Percentiles rank a stretch among this genome's conserved stretches.
phyloP scores from a whole-genome alignment of 2,329 filamentous ascomycete species.

The Cladophialophora bantiana region DNA sequence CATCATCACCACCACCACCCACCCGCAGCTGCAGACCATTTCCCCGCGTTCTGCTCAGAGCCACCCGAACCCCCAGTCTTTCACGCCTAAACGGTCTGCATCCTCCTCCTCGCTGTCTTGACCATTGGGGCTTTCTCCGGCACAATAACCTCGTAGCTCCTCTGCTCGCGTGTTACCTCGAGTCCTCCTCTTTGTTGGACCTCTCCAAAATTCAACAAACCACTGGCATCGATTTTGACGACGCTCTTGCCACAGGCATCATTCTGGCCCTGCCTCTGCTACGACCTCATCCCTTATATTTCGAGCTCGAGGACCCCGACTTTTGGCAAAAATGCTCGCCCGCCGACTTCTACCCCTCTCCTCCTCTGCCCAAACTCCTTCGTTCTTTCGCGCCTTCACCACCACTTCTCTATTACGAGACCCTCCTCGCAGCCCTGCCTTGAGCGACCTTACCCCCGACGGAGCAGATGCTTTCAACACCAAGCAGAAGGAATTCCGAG shows the following conservation, averaged over 20 bases:
- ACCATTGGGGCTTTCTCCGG: constrained; percentile 28
- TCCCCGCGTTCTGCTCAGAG: constrained; percentile 25
- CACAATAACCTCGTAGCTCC: constrained; percentile 17
- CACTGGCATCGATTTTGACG: constrained; percentile 3
- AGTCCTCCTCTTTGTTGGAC: constrained; percentile 3
- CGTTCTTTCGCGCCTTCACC: constrained; percentile 65
- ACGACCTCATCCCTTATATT: constrained; percentile 21
- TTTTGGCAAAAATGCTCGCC: constrained; percentile 49
- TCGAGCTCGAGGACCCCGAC: constrained; percentile 10
- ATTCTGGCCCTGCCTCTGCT: not conserved
- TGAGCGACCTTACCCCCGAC: constrained; percentile 82
- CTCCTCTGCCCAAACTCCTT: constrained; percentile 54
- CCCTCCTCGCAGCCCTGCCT: constrained; percentile 68
- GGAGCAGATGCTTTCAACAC: constrained; percentile 77
- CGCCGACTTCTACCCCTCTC: constrained; percentile 58
- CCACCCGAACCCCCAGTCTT: constrained; percentile 7
- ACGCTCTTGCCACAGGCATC: constrained; percentile 8
- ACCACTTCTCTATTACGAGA: constrained; percentile 55
- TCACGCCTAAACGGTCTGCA: constrained; percentile 24
- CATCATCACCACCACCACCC: constrained; percentile 1
- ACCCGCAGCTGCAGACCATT: constrained; percentile 8
- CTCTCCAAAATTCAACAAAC: constrained; percentile 13
- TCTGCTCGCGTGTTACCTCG: constrained; percentile 17
- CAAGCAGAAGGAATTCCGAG: constrained; percentile 86
- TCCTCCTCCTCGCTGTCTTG: constrained; percentile 17